Evolutionary conservation across 1,139 yeast species (phyloP).

Genomic region (Arxiozyma telluris): DNA sequence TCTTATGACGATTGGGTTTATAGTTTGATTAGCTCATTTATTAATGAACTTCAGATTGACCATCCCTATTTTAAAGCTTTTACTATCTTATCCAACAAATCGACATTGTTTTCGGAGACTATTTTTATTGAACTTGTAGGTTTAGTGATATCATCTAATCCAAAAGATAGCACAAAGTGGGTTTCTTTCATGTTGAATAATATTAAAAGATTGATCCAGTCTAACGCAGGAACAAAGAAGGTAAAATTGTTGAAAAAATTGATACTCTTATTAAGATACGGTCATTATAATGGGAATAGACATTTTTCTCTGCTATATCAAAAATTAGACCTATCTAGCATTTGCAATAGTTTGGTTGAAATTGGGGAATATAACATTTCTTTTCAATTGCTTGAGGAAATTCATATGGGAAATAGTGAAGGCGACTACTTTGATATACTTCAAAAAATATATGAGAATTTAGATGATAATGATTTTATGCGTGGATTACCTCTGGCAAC

Average conservation of each 20-base stretch:
- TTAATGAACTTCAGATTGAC: background rate
- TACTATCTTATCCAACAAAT: background rate
- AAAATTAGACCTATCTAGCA: background rate
- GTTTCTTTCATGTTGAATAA: background rate
- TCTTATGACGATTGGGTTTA: background rate
- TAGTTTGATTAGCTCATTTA: background rate
- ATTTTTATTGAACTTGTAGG: slow-evolving; percentile 1
- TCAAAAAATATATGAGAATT: slow-evolving; percentile 36
- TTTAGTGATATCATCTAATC: background rate
- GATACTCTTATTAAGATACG: background rate
- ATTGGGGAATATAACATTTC: slow-evolving; percentile 34
- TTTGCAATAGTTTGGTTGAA: background rate
- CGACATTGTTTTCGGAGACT: background rate
- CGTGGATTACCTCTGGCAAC: slow-evolving; percentile 56
- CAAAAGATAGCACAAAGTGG: background rate
- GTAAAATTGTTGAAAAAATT: background rate
- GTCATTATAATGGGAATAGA: background rate
- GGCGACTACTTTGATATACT: slow-evolving; percentile 23
- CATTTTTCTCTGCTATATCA: background rate
- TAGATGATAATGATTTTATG: slow-evolving; percentile 51
- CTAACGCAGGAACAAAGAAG: background rate
- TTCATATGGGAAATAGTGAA: slow-evolving; percentile 14
- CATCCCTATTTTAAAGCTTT: background rate
- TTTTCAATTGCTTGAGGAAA: slow-evolving; percentile 49
- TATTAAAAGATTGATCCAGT: background rate